Conservation (phyloP, 306 rosid genomes). For the Clitoria ternatea region DNA sequence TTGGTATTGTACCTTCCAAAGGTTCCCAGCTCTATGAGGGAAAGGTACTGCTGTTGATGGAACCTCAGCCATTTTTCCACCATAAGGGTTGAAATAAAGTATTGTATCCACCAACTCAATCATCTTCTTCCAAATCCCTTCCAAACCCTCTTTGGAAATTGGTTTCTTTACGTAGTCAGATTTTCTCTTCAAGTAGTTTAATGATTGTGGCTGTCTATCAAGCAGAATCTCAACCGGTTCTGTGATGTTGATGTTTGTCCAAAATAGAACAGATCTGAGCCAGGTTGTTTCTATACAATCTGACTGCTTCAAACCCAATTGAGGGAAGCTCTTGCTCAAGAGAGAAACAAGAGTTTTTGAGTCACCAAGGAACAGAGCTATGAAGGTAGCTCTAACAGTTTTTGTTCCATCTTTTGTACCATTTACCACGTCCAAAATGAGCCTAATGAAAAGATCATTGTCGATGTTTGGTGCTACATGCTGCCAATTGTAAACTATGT, state of each 20-base stretch:
- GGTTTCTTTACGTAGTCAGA: conserved; percentile 63
- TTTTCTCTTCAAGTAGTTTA: conserved; percentile 57
- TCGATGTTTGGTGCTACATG: conserved; percentile 38
- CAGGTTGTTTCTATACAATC: conserved; percentile 56
- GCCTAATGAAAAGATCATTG: conserved; percentile 47
- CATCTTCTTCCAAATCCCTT: conserved; percentile 68
- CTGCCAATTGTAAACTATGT: conserved; percentile 63
- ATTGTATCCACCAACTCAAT: conserved; percentile 43
- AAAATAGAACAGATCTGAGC: conserved; percentile 48
- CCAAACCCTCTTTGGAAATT: conserved; percentile 41
- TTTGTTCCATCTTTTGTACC: conserved; percentile 32
- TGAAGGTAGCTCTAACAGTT: conserved; percentile 45
- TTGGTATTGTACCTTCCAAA: conserved; percentile 67
- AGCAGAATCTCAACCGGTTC: conserved; percentile 44
- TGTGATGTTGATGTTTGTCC: conserved; percentile 38
- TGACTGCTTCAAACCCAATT: conserved; percentile 44
- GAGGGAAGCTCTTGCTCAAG: conserved; percentile 41
- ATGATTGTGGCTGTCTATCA: conserved; percentile 41
- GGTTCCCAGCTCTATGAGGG: conserved; percentile 64
- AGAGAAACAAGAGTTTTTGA: conserved; percentile 40
- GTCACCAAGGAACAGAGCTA: conserved; percentile 60
- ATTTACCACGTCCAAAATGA: conserved; percentile 27
- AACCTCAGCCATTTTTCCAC: conserved; percentile 72
- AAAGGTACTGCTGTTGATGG: conserved; percentile 46
- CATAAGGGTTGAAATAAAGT: conserved; percentile 54